Percentiles rank a stretch among this genome's conserved stretches.
Conservation (phyloP, 768 basidiomycete species). For the Lentinula raphanica region DNA sequence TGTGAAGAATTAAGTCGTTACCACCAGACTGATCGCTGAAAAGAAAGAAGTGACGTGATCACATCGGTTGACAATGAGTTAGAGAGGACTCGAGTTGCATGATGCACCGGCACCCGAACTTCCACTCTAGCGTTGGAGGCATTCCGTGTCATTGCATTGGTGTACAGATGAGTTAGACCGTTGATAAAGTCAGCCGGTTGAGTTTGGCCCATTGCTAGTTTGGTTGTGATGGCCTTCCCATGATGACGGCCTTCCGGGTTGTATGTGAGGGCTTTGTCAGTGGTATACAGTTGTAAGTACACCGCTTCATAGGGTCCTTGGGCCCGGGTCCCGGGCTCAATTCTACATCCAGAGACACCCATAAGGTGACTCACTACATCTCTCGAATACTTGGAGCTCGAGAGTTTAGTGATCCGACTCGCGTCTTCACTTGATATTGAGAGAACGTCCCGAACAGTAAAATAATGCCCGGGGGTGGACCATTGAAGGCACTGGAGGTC, state of each 20-base stretch:
- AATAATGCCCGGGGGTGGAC: slow-evolving; percentile 23
- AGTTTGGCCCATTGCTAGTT: slow-evolving; percentile 13
- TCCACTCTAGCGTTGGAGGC: slow-evolving; percentile 23
- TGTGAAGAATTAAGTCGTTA: slow-evolving; percentile 2
- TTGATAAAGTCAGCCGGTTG: slow-evolving; percentile 8
- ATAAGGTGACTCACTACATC: slow-evolving; percentile 26
- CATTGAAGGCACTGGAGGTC: slow-evolving; percentile 22
- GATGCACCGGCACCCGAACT: slow-evolving; percentile 18
- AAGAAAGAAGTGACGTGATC: slow-evolving; percentile 9
- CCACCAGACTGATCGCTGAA: slow-evolving; percentile 15
- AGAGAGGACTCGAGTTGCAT: slow-evolving; percentile 7
- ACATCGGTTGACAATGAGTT: not conserved
- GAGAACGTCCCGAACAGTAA: slow-evolving; percentile 14
- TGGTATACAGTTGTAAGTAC: slow-evolving; percentile 29
- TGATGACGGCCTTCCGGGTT: slow-evolving; percentile 11
- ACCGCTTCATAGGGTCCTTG: slow-evolving; percentile 12
- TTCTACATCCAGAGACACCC: slow-evolving; percentile 25
- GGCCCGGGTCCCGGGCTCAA: slow-evolving; percentile 15
- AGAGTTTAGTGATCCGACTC: slow-evolving; percentile 14
- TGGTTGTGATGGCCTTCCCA: slow-evolving; percentile 18
- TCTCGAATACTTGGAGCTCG: slow-evolving; percentile 17
- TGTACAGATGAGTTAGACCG: slow-evolving; percentile 17
- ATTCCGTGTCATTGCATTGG: slow-evolving; percentile 10
- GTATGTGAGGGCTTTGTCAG: slow-evolving; percentile 27
- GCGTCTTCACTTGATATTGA: slow-evolving; percentile 13